Percentiles rank a stretch among this genome's conserved stretches.
Conservation (phyloP, 2,329 filamentous ascomycete species). For the Metarhizium sp. region DNA sequence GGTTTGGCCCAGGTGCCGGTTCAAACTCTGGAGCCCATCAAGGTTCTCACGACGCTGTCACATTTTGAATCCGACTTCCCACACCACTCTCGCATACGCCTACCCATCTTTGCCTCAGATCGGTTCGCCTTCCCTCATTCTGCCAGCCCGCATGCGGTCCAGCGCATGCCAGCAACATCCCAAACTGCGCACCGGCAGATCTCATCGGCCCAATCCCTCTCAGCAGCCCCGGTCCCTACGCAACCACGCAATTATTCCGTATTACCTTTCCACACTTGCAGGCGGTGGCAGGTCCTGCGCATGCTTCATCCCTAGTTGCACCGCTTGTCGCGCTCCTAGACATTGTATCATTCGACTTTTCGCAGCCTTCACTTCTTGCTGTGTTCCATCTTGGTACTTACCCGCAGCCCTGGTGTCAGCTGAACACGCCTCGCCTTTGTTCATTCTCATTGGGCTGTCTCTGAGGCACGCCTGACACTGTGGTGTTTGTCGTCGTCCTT, state of each 20-base stretch:
- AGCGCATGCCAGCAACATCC: neutral
- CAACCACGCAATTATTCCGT: neutral
- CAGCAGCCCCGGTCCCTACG: neutral
- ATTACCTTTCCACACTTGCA: neutral
- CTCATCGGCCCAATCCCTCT: neutral
- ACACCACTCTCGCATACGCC: neutral
- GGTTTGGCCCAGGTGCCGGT: neutral
- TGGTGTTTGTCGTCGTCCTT: neutral
- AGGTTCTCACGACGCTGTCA: slow-evolving; percentile 4
- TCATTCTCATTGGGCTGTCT: neutral
- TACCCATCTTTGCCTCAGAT: neutral
- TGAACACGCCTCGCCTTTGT: neutral
- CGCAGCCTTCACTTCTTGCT: neutral
- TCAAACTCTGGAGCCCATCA: slow-evolving; percentile 5
- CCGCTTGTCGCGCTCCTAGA: neutral
- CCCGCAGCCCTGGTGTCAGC: neutral
- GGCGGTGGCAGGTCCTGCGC: neutral
- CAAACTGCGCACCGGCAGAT: neutral
- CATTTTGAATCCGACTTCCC: neutral
- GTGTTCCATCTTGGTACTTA: too few relatives aligned
- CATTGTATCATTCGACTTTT: neutral
- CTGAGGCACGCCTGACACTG: neutral
- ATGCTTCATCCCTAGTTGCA: neutral
- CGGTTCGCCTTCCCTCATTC: neutral
- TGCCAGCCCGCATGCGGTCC: neutral